Evolutionary conservation across 2,329 filamentous ascomycete genomes (phyloP).

Genomic region (Calonectria fujianensis): DNA sequence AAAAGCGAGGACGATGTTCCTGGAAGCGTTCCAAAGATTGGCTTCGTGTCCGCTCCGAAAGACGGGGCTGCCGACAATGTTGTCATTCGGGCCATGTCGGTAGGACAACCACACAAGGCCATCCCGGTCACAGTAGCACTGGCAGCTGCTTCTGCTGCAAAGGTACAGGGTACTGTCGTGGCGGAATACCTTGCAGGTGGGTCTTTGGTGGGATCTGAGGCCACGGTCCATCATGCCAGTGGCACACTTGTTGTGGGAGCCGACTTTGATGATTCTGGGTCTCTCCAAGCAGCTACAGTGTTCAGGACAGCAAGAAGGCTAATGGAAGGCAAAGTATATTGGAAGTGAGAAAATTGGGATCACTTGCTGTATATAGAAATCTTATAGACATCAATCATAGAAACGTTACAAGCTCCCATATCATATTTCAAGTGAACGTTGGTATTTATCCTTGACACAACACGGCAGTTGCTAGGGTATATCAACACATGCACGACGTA

Average conservation of each 20-base stretch:
- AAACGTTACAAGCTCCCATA: neutral
- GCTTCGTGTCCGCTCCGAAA: constrained; percentile 68
- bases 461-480: too few relatives aligned
- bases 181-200: constrained; percentile 12
- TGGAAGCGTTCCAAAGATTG: constrained; percentile 76
- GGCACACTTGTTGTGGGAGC: constrained; percentile 55
- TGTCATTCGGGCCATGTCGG: constrained; percentile 69
- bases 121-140: constrained; percentile 71
- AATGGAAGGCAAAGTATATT: constrained; percentile 66
- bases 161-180: constrained; percentile 51
- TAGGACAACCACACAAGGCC: constrained; percentile 70
- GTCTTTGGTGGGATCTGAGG: constrained; percentile 17
- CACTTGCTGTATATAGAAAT: neutral
- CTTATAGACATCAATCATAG: neutral
- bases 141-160: constrained; percentile 60
- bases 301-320: constrained; percentile 68
- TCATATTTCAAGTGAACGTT: too few relatives aligned
- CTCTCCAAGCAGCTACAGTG: constrained; percentile 63
- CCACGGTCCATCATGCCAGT: constrained; percentile 23
- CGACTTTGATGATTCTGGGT: constrained; percentile 59
- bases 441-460: too few relatives aligned
- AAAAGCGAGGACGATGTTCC: constrained; percentile 59
- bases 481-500: too few relatives aligned
- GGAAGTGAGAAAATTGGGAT: constrained; percentile 40
- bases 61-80: constrained; percentile 57